Evolutionary conservation across 108 stramenopile species (phyloP), one percentile per base, ranked within the genome.

Genomic region (Pseudonitzschia multiseries): DNA sequence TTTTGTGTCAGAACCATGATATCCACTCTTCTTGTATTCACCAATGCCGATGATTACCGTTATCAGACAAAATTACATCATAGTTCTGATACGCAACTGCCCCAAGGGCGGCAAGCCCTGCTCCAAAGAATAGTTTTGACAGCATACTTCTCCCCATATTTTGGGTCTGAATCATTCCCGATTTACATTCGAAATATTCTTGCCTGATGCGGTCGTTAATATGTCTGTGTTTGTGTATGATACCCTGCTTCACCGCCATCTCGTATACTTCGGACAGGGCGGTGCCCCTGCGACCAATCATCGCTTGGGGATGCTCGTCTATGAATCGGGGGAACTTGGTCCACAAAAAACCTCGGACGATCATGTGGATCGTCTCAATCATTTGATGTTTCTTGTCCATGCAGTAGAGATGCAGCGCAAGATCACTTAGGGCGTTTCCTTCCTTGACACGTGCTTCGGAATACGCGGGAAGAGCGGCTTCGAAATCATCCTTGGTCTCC

Each of bases 401-500:
- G 41, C 86, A 83, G 54, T 76, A 87, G 8, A 81, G 44, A 36
- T 87, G 65, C 41, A 83, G 21, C 15, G 83, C 80, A 18, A 87
- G 36, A 52, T 78, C 73, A 5, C 79, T 74, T 4, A 87, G 41
- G 32, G 81, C 66, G 65, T 87, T 83, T 21, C 86, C 86, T 51
- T 87, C 86, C 41, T 81, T 83, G 8, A 87, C 86, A 20, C 86
- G 78, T 20, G 80, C 72, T 10, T 43, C 57, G 8, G 86, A 87
- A 72, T 76, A 87, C 29, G 68, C 60, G 3, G 83, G 83, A 26
- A 87, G 73, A 10, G 72, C 79, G 22, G 65, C 28, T 2, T 65
- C 71, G 14, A 84, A 57, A 24, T 87, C 81, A 43, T 87, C 86
- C 0, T 82, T 72, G 72, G 51, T 65, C 51, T 71, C 44, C 26